Base-by-base conservation (phyloP, 805 yeast species). In the Saturnispora halmiae region DNA sequence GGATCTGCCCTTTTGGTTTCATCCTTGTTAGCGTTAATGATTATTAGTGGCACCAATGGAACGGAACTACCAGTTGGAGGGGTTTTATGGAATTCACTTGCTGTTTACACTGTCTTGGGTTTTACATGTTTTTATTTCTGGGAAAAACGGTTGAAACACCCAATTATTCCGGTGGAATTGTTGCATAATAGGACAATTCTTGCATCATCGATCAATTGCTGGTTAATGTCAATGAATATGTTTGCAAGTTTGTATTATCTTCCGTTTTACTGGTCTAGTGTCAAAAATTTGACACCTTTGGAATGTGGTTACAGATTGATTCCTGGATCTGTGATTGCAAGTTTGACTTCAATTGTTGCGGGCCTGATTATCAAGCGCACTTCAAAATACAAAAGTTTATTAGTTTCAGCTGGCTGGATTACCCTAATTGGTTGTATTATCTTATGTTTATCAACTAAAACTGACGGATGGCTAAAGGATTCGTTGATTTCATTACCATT, bases 171-270 rank as follows among this genome's bases (percentile, higher is more conserved):
- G 1, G 64, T 82, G 29, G 59, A 64, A n/a, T 58, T 82, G 37
- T 60, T 82, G 48, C 59, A 62, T 6, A 69, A 75, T 49, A 65
- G 77, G 46, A 79, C 90, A 0, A 71, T 83, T 15, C 56, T 78
- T 26, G 69, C 79, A 8, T 76, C 84, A 0, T 77, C 86, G 0
- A 60, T 82, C 42, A 69, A 80, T 33, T 79, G 79, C 56, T 76
- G 83, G 75, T 77, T 82, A 50, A 66, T 70, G 56, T 75, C 85
- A 5, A 82, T 83, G 82, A 69, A 76, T 1, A 70, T 72, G 14
- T 82, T 72, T 55, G 64, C 86, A 2, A 67, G 69, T 47, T 55
- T 84, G 41, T 85, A 69, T 60, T 84, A 78, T 58, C 67, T 78
- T 3, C 95, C 95, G 1, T 67, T 85, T 15, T 82, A 68, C 52